Conservation (phyloP, 805 yeast genomes). For the Ogataea sp. region DNA sequence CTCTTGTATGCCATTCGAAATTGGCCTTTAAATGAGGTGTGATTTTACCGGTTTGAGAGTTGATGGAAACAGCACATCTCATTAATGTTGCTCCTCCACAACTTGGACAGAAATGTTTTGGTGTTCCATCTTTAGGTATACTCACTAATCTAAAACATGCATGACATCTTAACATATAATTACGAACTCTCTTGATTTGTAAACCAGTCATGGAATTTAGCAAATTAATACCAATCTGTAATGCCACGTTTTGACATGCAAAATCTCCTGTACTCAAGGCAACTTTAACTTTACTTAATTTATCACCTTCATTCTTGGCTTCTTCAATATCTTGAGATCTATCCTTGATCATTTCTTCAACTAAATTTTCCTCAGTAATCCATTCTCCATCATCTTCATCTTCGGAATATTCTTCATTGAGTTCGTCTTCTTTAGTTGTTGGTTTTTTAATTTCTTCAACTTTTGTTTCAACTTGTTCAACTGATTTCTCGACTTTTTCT, state of each 20-base stretch:
- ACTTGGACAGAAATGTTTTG: slow-evolving; percentile 84
- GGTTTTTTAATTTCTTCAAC: slow-evolving; percentile 5
- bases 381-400: slow-evolving; percentile 82
- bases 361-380: slow-evolving; percentile 85
- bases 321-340: slow-evolving; percentile 49
- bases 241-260: slow-evolving; percentile 91
- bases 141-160: slow-evolving; percentile 88
- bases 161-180: slow-evolving; percentile 93
- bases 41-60: slow-evolving; percentile 68
- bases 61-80: slow-evolving; percentile 85
- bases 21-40: slow-evolving; percentile 85
- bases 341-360: slow-evolving; percentile 62
- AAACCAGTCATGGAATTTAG: slow-evolving; percentile 81
- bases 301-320: slow-evolving; percentile 9
- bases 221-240: slow-evolving; percentile 82
- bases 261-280: slow-evolving; percentile 95
- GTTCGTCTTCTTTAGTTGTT: slow-evolving; percentile 10
- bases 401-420: slow-evolving; percentile 42
- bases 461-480: slow-evolving; percentile 7
- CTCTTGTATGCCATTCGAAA: slow-evolving; percentile 90
- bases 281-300: slow-evolving; percentile 42
- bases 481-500: slow-evolving; percentile 1
- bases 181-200: slow-evolving; percentile 76
- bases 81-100: slow-evolving; percentile 93
- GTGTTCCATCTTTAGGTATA: slow-evolving; percentile 64